Evolutionary conservation across 1,284 basidiomycete species (phyloP), one percentile per base, ranked within the genome.

Genomic region (Athelia sp.): DNA sequence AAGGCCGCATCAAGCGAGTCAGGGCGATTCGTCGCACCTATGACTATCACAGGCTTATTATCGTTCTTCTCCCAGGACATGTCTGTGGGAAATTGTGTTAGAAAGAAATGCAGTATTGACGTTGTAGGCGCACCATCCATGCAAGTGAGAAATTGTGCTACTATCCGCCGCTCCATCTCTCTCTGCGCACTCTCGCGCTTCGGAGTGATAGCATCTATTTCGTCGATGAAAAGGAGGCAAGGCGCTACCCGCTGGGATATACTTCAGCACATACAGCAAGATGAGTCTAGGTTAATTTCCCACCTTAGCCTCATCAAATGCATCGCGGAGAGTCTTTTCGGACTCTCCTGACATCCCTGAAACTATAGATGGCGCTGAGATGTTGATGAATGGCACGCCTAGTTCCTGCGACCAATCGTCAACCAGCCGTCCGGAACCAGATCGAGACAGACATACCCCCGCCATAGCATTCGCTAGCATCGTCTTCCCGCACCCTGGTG

Each of bases 271-370:
- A 13, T 23, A 13, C 15, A 17, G 19, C 11, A 34, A 34, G 32
- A 34, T n/a, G n/a, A n/a, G n/a, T 4, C 13, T 29, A 29, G 26
- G 13, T 17, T 6, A 40, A 40, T 40, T 40, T 40, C 75, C 15
- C 32, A 88, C 90, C 69, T 92, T 94, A 4, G 93, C 94, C 66
- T 97, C 93, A 38, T 98, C 96, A 62, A 99, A 99, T 0, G 93
- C 95, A 61, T 98, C 96, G 43, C 96, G 75, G 15, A 99, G 71
- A 0, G 93, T 94, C 71, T 96, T 97, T 66, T 99, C 96, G 0
- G 90, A 94, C 70, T 99, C 96, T 50, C 96, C 96, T 1, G 93
- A 97, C 87, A 98, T 98, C 1, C 96, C 96, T 0, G 90, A 94
- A 1, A 99, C 94, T 53, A 99, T 90, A 0, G 89, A 91, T 0